phyloP scores from a whole-genome alignment of 169 alveolate species.

The Eimeria acervulina region DNA sequence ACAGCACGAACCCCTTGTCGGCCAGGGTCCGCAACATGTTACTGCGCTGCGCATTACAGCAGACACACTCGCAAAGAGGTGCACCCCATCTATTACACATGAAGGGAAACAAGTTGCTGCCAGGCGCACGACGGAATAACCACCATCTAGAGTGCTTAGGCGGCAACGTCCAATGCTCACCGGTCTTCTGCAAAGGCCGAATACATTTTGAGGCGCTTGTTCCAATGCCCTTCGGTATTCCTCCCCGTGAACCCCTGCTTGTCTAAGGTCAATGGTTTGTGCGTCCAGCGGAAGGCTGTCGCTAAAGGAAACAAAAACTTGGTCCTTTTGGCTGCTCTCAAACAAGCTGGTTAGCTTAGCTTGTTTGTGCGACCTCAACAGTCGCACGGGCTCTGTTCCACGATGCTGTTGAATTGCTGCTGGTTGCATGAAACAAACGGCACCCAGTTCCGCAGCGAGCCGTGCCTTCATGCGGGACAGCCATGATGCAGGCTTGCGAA shows the following conservation, averaged over 20 bases:
- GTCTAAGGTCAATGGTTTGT: neutral
- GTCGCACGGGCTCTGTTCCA: neutral
- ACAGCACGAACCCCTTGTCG: constrained; percentile 42
- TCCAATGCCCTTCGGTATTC: constrained; percentile 15
- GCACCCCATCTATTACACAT: neutral
- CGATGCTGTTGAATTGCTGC: neutral
- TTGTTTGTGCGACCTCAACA: constrained; percentile 31
- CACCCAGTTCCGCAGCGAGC: constrained; percentile 44
- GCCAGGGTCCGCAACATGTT: constrained; percentile 52
- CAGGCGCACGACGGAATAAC: neutral
- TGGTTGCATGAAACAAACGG: constrained; percentile 72
- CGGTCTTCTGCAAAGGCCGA: constrained; percentile 66
- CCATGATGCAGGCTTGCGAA: constrained; percentile 34
- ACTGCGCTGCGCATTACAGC: constrained; percentile 14
- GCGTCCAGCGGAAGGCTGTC: neutral
- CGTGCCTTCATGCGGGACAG: constrained; percentile 38
- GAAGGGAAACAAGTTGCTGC: neutral
- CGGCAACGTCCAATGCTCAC: neutral
- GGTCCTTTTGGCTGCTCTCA: constrained; percentile 22
- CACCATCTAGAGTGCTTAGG: too few relatives aligned
- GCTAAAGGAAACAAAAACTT: neutral
- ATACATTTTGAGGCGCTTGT: constrained; percentile 53
- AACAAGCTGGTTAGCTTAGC: constrained; percentile 38
- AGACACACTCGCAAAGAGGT: neutral
- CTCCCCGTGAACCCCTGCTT: neutral